phyloP scores from a whole-genome alignment of 1,284 basidiomycete genomes.

The Mycosarcoma mackinlayi region DNA sequence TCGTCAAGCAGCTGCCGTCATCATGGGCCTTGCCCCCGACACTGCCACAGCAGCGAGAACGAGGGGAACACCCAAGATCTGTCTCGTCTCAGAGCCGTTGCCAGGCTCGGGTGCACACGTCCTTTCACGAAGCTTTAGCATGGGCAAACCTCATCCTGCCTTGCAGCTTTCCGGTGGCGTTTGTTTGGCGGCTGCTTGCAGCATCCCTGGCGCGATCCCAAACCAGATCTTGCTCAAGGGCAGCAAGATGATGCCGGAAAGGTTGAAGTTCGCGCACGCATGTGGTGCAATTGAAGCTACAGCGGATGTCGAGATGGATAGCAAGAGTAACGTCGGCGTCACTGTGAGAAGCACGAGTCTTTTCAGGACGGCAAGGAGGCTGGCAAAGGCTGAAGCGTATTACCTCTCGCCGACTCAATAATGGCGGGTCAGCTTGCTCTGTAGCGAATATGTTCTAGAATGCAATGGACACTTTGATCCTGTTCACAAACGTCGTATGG shows the following conservation, averaged over 20 bases:
- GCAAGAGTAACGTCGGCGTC: conserved; percentile 12
- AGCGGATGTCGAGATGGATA: conserved; percentile 22
- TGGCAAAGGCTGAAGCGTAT: conserved; percentile 13
- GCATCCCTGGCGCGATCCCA: conserved; percentile 14
- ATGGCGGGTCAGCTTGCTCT: too few species aligned
- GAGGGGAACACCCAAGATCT: conserved; percentile 54
- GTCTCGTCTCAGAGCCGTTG: conserved; percentile 31
- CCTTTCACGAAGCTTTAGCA: conserved; percentile 9
- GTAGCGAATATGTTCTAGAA: too few species aligned
- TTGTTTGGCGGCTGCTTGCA: conserved; percentile 22
- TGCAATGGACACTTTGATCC: too few species aligned
- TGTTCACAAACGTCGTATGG: too few species aligned
- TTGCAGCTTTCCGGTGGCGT: conserved; percentile 19
- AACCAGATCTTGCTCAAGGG: conserved; percentile 15
- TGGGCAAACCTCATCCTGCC: conserved; percentile 20
- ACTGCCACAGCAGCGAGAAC: conserved; percentile 9
- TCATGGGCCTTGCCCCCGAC: conserved; percentile 15
- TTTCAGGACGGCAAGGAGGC: conserved; percentile 17
- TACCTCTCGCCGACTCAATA: conserved; percentile 16
- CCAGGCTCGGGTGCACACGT: conserved; percentile 7
- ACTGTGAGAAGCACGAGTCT: conserved; percentile 16
- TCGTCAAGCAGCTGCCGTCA: conserved; percentile 37
- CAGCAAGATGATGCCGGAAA: conserved; percentile 9
- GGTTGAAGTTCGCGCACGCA: conserved; percentile 10
- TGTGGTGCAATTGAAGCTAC: conserved; percentile 22